A percentile compares a stretch with the other conserved stretches of the same genome.
These are phyloP conservation scores for Amyloporia xantha DNA, from an alignment of 768 basidiomycete genomes.

Conservation along the genomic window DNA sequence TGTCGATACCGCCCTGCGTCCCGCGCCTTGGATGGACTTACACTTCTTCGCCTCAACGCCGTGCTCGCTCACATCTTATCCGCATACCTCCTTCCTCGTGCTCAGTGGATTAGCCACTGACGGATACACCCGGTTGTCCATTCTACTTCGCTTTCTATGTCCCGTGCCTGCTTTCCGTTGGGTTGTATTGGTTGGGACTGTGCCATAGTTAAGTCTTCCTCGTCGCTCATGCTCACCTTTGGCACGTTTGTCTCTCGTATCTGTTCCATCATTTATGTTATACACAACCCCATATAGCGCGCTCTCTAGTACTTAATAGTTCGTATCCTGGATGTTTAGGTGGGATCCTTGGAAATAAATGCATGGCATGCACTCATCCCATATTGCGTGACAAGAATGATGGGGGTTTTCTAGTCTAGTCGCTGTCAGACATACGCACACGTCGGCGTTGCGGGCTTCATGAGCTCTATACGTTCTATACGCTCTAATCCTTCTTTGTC, in stretches of 20 bases:
- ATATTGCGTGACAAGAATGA: too few relatives aligned
- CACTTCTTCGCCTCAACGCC: not conserved
- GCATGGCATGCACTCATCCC: not conserved
- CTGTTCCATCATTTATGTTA: not conserved
- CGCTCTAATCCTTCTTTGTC: constrained; percentile 2
- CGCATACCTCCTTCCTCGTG: not conserved
- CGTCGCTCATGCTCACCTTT: not conserved
- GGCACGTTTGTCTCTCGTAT: not conserved
- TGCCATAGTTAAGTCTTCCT: not conserved
- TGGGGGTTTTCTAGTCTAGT: too few relatives aligned
- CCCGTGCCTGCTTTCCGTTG: not conserved
- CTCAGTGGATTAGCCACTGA: not conserved
- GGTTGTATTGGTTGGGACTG: not conserved
- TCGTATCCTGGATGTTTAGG: not conserved
- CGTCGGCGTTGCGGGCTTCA: not conserved
- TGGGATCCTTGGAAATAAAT: not conserved
- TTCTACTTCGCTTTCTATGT: not conserved
- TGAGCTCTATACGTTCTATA: not conserved
- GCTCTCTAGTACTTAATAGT: not conserved
- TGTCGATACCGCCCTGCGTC: not conserved
- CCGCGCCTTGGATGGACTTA: not conserved
- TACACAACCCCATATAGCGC: constrained; percentile 8
- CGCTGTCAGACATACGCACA: not conserved
- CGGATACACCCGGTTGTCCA: not conserved
- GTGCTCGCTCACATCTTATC: not conserved